Base-by-base conservation (phyloP, 2,329 filamentous ascomycete species). In the Hypoxylon sp. region DNA sequence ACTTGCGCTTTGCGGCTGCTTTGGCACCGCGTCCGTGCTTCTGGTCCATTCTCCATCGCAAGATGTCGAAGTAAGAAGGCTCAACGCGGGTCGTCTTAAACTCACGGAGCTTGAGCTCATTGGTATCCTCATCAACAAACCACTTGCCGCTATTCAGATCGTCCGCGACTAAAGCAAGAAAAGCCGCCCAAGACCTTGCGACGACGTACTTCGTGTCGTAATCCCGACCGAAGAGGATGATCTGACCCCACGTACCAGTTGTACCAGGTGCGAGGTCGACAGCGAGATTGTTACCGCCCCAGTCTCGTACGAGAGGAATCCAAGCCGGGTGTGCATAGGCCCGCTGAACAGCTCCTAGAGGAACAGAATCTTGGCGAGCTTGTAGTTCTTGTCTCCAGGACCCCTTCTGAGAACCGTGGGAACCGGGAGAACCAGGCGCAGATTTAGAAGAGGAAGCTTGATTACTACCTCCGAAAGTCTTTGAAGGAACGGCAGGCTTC, bases 151-250 rank as follows among this genome's bases (percentile, higher is more conserved):
- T 96, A 81, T 87, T 89, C 74, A 99, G 83, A 75, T 99, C 96
- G 75, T 99, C 96, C 29, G 96, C 94, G 5, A 97, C 87, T 30
- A 90, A 87, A 53, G 94, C 94, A 19, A 99, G 81, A 76, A 99
- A 94, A 8, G 91, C 87, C 14, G 90, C 88, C 96, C 96, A 99
- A 0, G 95, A 98, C 66, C 92, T 89, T 29, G 96, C 92, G 61
- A 99, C 87, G 5, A 99, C 96, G 76, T 97, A 99, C 82, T 99
- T 99, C 80, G 93, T 97, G 77, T 99, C 96, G 80, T 97, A 99
- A 81, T 99, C 96, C 65, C 96, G 93, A 53, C 96, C 96, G 78
- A 97, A 97, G 67, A 99, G 86, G 74, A 99, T 97, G 70, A 99
- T 89, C 78, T 99, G 96, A 57, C 96, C 96, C 95, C 96, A 99